Conservation (phyloP, 75 land plant species). For the Picea sitchensis region DNA sequence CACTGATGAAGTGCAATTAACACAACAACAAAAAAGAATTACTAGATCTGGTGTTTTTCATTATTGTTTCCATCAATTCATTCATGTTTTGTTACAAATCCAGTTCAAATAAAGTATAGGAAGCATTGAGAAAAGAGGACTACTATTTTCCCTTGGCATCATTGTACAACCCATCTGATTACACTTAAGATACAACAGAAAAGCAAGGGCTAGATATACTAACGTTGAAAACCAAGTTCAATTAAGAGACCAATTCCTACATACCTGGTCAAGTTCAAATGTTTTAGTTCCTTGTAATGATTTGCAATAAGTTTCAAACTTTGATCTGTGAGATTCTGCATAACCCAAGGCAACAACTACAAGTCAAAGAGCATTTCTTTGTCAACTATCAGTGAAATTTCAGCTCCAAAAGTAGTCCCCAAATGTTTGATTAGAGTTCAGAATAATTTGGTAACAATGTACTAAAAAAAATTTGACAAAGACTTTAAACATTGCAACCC, state of each 20-base stretch:
- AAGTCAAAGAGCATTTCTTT: too few species aligned
- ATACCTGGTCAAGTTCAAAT: conserved; percentile 80
- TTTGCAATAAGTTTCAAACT: conserved; percentile 55
- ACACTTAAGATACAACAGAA: background rate
- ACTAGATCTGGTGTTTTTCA: too few species aligned
- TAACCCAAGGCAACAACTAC: background rate
- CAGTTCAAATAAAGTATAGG: background rate
- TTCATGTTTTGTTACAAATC: background rate
- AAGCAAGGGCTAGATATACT: background rate
- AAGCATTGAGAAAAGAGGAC: background rate
- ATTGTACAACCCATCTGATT: background rate
- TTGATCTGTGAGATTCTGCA: conserved; percentile 72
- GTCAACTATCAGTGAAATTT: too few species aligned
- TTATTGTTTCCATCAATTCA: background rate
- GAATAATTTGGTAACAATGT: too few species aligned
- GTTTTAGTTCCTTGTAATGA: conserved; percentile 42
- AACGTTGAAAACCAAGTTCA: background rate
- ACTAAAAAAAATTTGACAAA: too few species aligned
- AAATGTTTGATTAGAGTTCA: too few species aligned
- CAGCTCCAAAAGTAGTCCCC: too few species aligned
- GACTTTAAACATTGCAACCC: too few species aligned
- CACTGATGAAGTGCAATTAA: too few species aligned
- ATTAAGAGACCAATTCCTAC: background rate
- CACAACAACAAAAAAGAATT: too few species aligned
- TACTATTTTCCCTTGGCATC: background rate